Evolutionary conservation across 2,329 filamentous ascomycete genomes (phyloP), one percentile per base, ranked within the genome.

Genomic region (Trichoderma sp.): DNA sequence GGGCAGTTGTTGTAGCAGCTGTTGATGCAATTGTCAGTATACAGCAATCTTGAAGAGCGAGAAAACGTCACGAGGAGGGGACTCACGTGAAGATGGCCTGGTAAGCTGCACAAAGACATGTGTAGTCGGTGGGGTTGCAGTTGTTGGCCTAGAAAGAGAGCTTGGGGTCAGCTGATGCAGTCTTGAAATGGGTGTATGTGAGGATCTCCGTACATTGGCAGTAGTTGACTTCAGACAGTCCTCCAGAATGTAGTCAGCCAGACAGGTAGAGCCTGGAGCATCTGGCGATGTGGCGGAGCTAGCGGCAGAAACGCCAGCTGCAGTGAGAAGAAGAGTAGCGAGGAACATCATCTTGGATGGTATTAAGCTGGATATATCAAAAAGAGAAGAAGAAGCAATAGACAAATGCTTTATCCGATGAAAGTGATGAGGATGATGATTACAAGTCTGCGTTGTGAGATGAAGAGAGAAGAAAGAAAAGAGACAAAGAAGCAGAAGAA

Each of bases 1-100:
- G 85, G 85, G 80, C 85, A 86, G 82, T 86, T 86, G 81, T 85
- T 84, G 79, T 81, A 86, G 83, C 84, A 86, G 70, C 83, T 84
- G 68, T 26, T 34, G 39, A 61, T 71, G 52, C 14, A 70, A 21
- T 5, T 68, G 16, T 71, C 68, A 68, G 68, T 58, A 21, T 56
- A 34, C 65, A 14, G 16, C 24, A 18, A 2, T 28, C 6, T n/a
- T 4, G 10, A 24, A 21, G 5, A 56, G 7, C 18, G 24, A 13
- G 16, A 39, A 4, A 0, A 21, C 13, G 52, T 39, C 14, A 51
- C 32, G 18, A 28, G n/a, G 79, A 8, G 6, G 10, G 4, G 46
- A 49, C 82, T 70, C 75, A 85, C 83, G 83, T 84, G 56, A 82
- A 75, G 61, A 86, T 77, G 71, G 80, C 77, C 71, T 81, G 71